Conservation (phyloP, 1,284 basidiomycete species). For the Cryptococcus sp. region DNA sequence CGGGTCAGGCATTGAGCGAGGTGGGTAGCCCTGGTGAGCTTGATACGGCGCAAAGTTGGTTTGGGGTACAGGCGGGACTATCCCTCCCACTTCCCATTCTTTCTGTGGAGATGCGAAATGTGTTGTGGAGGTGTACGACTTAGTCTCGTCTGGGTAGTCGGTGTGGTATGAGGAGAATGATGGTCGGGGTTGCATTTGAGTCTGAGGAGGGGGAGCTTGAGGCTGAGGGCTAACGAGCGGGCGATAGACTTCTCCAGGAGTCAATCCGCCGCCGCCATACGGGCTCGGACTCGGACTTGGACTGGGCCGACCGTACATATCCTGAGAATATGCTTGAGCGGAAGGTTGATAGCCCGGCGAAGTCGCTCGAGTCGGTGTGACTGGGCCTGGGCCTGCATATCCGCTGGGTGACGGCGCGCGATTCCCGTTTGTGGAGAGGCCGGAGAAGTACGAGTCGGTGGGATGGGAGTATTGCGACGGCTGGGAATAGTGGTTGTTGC, state of each 20-base stretch:
- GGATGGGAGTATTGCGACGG: constrained; percentile 14
- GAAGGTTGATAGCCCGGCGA: constrained; percentile 14
- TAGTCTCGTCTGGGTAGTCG: constrained; percentile 38
- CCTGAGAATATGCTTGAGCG: constrained; percentile 3
- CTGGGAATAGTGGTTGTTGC: constrained; percentile 11
- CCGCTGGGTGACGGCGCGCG: constrained; percentile 16
- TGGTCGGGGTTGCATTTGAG: constrained; percentile 23
- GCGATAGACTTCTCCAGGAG: constrained; percentile 12
- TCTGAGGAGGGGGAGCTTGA: constrained; percentile 10
- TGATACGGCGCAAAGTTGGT: constrained; percentile 16
- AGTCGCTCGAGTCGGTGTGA: constrained; percentile 1
- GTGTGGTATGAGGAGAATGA: constrained; percentile 29
- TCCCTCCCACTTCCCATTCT: constrained; percentile 40
- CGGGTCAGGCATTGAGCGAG: constrained; percentile 10
- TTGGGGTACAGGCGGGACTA: constrained; percentile 24
- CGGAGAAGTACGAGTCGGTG: constrained; percentile 23
- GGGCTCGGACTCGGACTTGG: constrained; percentile 12
- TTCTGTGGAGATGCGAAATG: constrained; percentile 30
- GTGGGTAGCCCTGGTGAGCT: constrained; percentile 10
- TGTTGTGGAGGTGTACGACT: constrained; percentile 42
- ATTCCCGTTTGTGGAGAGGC: constrained; percentile 16
- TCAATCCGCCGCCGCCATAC: constrained; percentile 8
- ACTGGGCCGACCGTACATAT: constrained; percentile 22
- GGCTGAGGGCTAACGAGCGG: constrained; percentile 3
- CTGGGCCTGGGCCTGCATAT: constrained; percentile 1